A percentile compares a stretch with the other conserved stretches of the same genome.
Conservation (phyloP, 371 early-diverging fungal genomes). For the Catenaria anguillulae region DNA sequence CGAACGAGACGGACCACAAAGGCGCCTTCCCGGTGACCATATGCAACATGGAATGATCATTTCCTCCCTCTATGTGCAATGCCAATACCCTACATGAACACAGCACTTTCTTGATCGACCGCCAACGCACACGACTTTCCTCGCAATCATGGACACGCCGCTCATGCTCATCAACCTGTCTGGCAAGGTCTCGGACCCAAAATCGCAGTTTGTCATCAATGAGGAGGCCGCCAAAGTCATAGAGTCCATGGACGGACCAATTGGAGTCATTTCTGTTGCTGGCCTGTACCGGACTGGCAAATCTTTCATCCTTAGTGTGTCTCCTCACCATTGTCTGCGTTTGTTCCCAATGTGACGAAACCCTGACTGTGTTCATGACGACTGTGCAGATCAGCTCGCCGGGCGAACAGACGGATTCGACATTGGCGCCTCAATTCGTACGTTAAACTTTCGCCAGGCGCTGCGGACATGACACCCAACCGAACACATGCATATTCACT, state of each 20-base stretch:
- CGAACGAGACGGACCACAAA: too few species aligned
- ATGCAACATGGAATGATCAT: too few species aligned
- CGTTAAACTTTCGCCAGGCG: background rate
- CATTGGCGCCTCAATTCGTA: conserved; percentile 6
- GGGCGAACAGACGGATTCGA: background rate
- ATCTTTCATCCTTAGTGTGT: too few species aligned
- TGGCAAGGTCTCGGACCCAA: conserved; percentile 3
- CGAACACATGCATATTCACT: background rate
- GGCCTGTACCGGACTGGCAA: conserved; percentile 4
- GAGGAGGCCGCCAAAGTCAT: background rate
- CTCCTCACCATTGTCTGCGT: too few species aligned
- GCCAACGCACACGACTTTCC: too few species aligned
- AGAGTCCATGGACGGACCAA: background rate
- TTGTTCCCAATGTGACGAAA: background rate
- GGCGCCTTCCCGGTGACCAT: too few species aligned
- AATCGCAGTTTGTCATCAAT: background rate
- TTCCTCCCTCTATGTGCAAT: too few species aligned
- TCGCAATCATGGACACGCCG: too few species aligned
- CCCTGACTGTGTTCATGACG: background rate
- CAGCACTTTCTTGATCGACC: too few species aligned
- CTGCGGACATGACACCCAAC: too few species aligned
- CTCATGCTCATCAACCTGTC: background rate
- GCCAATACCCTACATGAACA: too few species aligned
- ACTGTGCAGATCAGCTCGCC: conserved; percentile 3
- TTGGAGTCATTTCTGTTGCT: conserved; percentile 5